Conservation (phyloP, 306 rosid species). For the Acacia acuminata region DNA sequence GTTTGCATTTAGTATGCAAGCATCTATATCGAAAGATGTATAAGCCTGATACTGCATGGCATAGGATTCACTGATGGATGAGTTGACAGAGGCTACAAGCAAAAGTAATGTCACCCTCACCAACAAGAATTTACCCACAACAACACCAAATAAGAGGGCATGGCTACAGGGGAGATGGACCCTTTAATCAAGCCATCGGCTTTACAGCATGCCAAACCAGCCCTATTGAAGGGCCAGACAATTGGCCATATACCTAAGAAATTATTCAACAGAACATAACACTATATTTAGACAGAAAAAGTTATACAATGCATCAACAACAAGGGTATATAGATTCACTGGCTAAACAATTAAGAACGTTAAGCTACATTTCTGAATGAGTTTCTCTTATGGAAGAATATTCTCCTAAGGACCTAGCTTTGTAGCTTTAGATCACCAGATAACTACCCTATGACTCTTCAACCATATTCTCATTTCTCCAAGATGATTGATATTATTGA, state of each 20-base stretch:
- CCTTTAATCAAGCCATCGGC: not conserved
- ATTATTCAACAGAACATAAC: not conserved
- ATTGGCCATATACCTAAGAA: not conserved
- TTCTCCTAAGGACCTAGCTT: not conserved
- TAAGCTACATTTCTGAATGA: not conserved
- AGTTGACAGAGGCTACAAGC: not conserved
- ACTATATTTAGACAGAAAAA: not conserved
- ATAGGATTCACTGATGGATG: not conserved
- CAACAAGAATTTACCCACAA: not conserved
- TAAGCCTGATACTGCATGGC: not conserved
- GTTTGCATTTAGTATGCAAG: not conserved
- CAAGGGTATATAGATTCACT: not conserved
- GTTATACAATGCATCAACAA: constrained; percentile 19
- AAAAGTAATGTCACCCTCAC: not conserved
- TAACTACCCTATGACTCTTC: not conserved
- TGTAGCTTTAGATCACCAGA: not conserved
- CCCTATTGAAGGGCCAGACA: not conserved
- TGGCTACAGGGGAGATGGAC: not conserved
- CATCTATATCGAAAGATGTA: not conserved
- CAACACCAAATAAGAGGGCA: not conserved
- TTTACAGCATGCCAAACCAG: not conserved
- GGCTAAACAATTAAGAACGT: not conserved
- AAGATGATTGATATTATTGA: not conserved
- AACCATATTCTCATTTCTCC: not conserved
- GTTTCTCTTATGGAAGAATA: not conserved